phyloP scores from a whole-genome alignment of 1,284 basidiomycete genomes.

The Mycena citricolor region DNA sequence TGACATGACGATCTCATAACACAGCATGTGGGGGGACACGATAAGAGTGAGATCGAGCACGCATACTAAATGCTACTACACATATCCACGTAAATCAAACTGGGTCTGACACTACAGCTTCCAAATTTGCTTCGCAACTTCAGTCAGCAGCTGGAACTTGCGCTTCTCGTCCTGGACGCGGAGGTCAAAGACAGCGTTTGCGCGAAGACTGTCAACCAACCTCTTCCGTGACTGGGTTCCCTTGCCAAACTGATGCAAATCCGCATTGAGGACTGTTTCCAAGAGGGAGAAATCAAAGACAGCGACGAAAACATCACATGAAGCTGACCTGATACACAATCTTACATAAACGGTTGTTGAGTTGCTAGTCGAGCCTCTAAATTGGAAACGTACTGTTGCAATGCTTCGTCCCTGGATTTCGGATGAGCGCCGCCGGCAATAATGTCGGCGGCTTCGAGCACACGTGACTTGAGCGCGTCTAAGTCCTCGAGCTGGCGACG shows the following conservation, averaged over 20 bases:
- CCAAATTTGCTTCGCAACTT: conserved; percentile 58
- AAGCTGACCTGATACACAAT: conserved; percentile 46
- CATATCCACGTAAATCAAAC: not conserved
- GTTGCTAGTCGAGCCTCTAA: too few relatives aligned
- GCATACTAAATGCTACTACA: not conserved
- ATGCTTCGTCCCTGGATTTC: conserved; percentile 52
- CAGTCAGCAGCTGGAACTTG: conserved; percentile 53
- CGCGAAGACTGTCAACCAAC: conserved; percentile 31
- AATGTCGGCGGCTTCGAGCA: conserved; percentile 63
- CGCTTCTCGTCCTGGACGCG: conserved; percentile 41
- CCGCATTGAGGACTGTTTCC: conserved; percentile 75
- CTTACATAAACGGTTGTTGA: too few relatives aligned
- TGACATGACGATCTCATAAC: too few relatives aligned
- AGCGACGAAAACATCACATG: not conserved
- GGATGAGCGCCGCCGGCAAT: conserved; percentile 53
- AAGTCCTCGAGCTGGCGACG: conserved; percentile 15
- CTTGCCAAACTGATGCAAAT: conserved; percentile 68
- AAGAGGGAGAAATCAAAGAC: not conserved
- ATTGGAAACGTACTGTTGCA: conserved; percentile 52
- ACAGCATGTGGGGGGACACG: too few relatives aligned
- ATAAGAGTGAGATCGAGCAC: too few relatives aligned
- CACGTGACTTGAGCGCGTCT: conserved; percentile 31
- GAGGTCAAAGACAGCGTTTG: conserved; percentile 1
- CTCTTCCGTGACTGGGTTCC: conserved; percentile 58
- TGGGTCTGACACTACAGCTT: conserved; percentile 1